phyloP scores from a whole-genome alignment of 331 rosid genomes.

The Telfairia occidentalis region DNA sequence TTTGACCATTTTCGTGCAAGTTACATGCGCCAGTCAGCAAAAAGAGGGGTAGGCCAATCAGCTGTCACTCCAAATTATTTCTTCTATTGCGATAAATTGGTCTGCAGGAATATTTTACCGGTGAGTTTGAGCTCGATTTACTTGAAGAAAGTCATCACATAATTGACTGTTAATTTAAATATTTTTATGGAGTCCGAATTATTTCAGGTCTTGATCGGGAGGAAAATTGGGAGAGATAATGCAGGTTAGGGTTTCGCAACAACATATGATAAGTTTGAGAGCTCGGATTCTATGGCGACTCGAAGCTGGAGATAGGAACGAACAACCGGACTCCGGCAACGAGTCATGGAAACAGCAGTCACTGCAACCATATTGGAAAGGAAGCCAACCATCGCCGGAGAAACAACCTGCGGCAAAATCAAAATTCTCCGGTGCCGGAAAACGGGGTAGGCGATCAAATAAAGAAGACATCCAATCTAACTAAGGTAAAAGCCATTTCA shows the following conservation, averaged over 20 bases:
- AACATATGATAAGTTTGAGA: neutral
- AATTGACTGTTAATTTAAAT: neutral
- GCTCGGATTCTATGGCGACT: neutral
- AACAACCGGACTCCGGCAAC: neutral
- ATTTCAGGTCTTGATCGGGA: neutral
- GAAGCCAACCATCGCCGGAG: neutral
- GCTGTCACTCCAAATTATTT: neutral
- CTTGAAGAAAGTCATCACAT: neutral
- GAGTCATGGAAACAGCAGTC: neutral
- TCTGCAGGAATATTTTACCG: neutral
- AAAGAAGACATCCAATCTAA: neutral
- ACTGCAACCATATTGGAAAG: neutral
- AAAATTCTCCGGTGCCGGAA: neutral
- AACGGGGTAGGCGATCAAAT: neutral
- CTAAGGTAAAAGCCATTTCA: neutral
- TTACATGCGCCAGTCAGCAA: neutral
- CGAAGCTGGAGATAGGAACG: neutral
- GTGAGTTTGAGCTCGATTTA: neutral
- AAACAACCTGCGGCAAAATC: neutral
- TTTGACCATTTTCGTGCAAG: neutral
- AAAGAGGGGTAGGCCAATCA: neutral
- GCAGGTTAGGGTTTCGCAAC: neutral
- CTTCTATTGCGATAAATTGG: neutral
- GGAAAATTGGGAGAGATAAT: neutral
- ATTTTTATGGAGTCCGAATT: neutral